phyloP scores from a whole-genome alignment of 2,329 filamentous ascomycete species.

The Cytospora paraplurivora region DNA sequence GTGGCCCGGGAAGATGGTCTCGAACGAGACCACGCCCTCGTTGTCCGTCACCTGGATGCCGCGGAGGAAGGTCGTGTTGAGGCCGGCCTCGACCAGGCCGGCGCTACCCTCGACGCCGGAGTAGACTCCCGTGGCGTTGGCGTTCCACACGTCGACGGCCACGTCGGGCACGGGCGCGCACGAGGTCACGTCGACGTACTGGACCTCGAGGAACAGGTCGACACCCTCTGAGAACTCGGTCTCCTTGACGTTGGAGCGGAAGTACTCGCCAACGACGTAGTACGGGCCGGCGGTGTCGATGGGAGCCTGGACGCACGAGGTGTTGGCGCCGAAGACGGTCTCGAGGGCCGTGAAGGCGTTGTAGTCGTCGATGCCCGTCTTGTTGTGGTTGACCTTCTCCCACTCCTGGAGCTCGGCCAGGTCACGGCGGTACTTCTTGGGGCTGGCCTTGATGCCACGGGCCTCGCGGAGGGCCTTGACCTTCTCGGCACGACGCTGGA shows the following conservation, averaged over 20 bases:
- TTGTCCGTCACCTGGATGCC: conserved; percentile 27
- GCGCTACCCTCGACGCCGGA: conserved; percentile 35
- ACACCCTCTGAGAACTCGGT: conserved; percentile 42
- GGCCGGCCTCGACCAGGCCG: conserved; percentile 24
- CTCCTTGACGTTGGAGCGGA: conserved; percentile 49
- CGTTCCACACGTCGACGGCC: conserved; percentile 50
- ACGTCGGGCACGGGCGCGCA: conserved; percentile 46
- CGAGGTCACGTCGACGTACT: conserved; percentile 40
- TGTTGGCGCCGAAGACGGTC: conserved; percentile 40
- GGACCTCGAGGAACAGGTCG: conserved; percentile 44
- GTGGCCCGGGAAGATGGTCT: conserved; percentile 30
- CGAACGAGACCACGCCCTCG: conserved; percentile 25
- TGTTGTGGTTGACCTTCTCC: conserved; percentile 41
- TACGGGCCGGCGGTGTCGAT: conserved; percentile 40
- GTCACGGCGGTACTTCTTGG: conserved; percentile 39
- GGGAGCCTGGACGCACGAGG: conserved; percentile 40
- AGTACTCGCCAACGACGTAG: conserved; percentile 47
- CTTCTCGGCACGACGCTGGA: conserved; percentile 44
- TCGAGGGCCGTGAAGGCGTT: conserved; percentile 39
- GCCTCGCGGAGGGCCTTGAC: conserved; percentile 44
- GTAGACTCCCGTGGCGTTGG: conserved; percentile 46
- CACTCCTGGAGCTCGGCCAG: conserved; percentile 39
- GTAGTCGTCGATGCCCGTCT: conserved; percentile 35
- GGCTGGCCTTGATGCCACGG: conserved; percentile 37
- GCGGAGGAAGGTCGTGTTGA: conserved; percentile 28